Conservation (phyloP, 2,329 filamentous ascomycete genomes). For the Aschersonia sp. region DNA sequence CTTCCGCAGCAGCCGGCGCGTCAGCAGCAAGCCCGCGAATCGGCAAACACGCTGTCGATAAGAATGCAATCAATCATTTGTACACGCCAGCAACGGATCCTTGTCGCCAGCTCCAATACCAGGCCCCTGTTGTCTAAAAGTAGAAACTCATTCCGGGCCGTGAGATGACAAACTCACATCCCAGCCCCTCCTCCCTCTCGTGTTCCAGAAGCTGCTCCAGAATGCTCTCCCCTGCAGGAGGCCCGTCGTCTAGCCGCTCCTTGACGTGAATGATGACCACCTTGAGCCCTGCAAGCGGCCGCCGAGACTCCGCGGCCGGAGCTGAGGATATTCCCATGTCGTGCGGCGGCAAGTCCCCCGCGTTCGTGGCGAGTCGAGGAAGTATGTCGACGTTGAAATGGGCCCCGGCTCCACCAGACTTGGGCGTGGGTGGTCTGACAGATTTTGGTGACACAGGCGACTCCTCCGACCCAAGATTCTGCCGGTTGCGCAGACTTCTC, state of each 20-base stretch:
- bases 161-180: conserved; percentile 68
- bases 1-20: too few relatives aligned
- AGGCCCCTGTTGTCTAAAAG: conserved; percentile 19
- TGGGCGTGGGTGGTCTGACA: conserved; percentile 12
- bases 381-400: conserved; percentile 12
- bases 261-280: conserved; percentile 92
- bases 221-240: conserved; percentile 50
- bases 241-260: conserved; percentile 63
- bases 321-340: conserved; percentile 17
- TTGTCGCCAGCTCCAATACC: background rate
- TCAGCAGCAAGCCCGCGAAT: too few relatives aligned
- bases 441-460: conserved; percentile 37
- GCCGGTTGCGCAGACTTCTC: conserved; percentile 4
- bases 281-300: conserved; percentile 55
- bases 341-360: conserved; percentile 27
- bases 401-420: conserved; percentile 3
- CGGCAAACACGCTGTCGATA: too few relatives aligned
- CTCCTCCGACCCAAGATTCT: conserved; percentile 8
- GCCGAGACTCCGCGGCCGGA: conserved; percentile 8
- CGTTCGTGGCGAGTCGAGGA: conserved; percentile 31
- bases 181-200: conserved; percentile 50
- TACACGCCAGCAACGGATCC: too few relatives aligned
- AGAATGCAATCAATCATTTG: too few relatives aligned
- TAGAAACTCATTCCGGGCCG: conserved; percentile 46
- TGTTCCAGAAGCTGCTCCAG: conserved; percentile 52